Conservation (phyloP, 2,329 filamentous ascomycete genomes). For the Nemania diffusa region DNA sequence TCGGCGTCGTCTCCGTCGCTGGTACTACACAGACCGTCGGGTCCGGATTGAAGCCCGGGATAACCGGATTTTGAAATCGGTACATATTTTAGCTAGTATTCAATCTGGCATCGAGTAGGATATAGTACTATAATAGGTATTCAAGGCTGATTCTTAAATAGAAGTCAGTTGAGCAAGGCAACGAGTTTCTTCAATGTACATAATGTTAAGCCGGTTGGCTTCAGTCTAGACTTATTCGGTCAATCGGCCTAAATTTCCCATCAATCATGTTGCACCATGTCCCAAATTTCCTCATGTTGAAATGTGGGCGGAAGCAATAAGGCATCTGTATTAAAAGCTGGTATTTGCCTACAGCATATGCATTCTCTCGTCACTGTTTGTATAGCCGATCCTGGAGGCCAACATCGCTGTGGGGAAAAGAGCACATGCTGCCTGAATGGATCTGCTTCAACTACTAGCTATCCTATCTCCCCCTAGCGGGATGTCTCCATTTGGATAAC, state of each 20-base stretch:
- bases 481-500: background rate
- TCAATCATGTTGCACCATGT: conserved; percentile 34
- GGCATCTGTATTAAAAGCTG: background rate
- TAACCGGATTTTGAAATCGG: conserved; percentile 62
- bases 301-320: background rate
- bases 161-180: background rate
- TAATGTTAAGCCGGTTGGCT: background rate
- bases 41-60: conserved; percentile 71
- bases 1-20: conserved; percentile 44
- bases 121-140: conserved; percentile 1
- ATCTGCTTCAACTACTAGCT: background rate
- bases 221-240: conserved; percentile 8
- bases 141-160: background rate
- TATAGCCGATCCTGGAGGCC: background rate
- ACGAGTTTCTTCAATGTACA: conserved; percentile 1
- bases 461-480: background rate
- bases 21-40: conserved; percentile 59
- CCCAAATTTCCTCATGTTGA: background rate
- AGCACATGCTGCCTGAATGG: background rate
- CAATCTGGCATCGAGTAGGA: background rate
- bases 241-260: conserved; percentile 39
- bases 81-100: conserved; percentile 3
- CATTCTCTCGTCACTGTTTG: background rate
- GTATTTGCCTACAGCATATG: background rate
- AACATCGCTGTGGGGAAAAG: background rate